Conservation (phyloP, 306 rosid genomes). For the Hippophae tibetana region DNA sequence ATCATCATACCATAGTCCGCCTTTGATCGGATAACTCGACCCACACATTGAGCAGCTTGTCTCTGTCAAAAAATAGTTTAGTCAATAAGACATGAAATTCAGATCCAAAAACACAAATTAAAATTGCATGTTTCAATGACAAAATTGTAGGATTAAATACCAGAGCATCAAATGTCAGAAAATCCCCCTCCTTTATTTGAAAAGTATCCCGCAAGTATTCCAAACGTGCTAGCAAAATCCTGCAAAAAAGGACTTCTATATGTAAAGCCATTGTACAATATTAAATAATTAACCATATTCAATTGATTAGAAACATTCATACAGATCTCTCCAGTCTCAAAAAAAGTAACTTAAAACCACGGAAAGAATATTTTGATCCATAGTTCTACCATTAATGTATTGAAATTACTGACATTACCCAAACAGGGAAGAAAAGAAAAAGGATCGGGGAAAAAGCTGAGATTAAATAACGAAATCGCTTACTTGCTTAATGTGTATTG, state of each 20-base stretch:
- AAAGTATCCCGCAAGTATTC: slow-evolving; percentile 79
- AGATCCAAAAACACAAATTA: slow-evolving; percentile 9
- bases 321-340: slow-evolving; percentile 2
- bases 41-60: slow-evolving; percentile 98
- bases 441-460: background rate
- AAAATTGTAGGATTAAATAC: slow-evolving; percentile 28
- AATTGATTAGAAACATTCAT: slow-evolving; percentile 1
- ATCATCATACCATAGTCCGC: slow-evolving; percentile 99
- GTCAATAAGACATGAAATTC: slow-evolving; percentile 1
- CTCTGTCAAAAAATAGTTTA: slow-evolving; percentile 40
- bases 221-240: slow-evolving; percentile 82
- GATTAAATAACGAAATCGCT: slow-evolving; percentile 17
- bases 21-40: slow-evolving; percentile 90
- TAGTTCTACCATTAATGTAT: too few species aligned
- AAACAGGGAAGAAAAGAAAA: background rate
- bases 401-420: too few species aligned
- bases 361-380: background rate
- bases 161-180: slow-evolving; percentile 92
- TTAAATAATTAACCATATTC: slow-evolving; percentile 3
- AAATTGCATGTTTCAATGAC: slow-evolving; percentile 2
- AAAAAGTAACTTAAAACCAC: slow-evolving; percentile 7
- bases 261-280: slow-evolving; percentile 3
- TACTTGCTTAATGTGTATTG: slow-evolving; percentile 93
- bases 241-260: slow-evolving; percentile 24
- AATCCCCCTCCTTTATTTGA: slow-evolving; percentile 93